Evolutionary conservation across 2,329 filamentous ascomycete species (phyloP).

Genomic region (Apiospora arundinis): DNA sequence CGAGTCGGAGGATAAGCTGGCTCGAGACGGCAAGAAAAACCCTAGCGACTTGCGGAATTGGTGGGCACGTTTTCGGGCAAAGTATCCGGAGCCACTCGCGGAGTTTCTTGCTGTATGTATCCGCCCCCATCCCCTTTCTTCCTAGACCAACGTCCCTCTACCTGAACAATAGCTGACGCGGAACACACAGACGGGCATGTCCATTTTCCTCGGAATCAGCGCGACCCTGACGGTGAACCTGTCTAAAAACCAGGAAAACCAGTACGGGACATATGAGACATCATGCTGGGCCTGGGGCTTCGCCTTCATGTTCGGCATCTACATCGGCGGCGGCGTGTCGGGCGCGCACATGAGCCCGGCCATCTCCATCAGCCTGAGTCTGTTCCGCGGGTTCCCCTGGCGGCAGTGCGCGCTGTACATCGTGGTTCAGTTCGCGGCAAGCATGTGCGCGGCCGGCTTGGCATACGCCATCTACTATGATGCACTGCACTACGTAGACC

Average conservation of each 20-base stretch:
- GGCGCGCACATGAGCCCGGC: conserved; percentile 44
- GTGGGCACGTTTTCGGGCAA: conserved; percentile 38
- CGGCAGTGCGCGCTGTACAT: conserved; percentile 40
- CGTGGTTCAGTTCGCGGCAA: conserved; percentile 39
- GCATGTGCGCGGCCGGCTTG: conserved; percentile 38
- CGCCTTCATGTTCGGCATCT: conserved; percentile 40
- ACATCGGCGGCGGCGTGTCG: conserved; percentile 40
- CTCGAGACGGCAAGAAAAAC: conserved; percentile 30
- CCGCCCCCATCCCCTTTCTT: not conserved
- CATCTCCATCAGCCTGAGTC: conserved; percentile 42
- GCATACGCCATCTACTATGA: conserved; percentile 41
- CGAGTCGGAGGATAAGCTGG: conserved; percentile 30
- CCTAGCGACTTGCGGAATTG: conserved; percentile 35
- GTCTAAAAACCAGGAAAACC: conserved; percentile 29
- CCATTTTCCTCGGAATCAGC: conserved; percentile 36
- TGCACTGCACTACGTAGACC: conserved; percentile 41
- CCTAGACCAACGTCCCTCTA: not conserved
- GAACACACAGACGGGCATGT: conserved; percentile 33
- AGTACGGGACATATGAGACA: conserved; percentile 38
- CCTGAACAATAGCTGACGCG: not conserved
- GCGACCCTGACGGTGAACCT: conserved; percentile 38
- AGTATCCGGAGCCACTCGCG: conserved; percentile 38
- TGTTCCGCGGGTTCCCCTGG: conserved; percentile 47
- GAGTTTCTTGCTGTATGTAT: conserved; percentile 36
- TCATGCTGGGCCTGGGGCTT: conserved; percentile 40